These are phyloP conservation scores for Eucalyptus regnans DNA, from an alignment of 345 rosid genomes.

Conservation along the genomic window DNA sequence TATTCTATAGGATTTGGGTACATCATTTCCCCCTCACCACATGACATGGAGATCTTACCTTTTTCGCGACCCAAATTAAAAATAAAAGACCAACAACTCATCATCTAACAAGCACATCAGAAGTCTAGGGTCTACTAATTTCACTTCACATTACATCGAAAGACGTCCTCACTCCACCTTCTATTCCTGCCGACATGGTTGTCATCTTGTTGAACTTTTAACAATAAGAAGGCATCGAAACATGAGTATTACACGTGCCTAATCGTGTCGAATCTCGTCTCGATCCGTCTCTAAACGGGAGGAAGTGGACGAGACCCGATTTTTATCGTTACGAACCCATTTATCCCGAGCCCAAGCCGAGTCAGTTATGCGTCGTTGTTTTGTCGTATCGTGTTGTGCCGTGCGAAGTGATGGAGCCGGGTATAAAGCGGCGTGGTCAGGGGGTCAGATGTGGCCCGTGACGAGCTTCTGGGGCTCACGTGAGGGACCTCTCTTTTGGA, in stretches of 20 bases:
- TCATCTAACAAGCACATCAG: neutral
- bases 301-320: neutral
- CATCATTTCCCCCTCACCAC: neutral
- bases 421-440: neutral
- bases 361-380: rapidly evolving
- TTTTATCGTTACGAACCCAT: neutral
- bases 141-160: neutral
- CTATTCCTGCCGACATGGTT: neutral
- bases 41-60: neutral
- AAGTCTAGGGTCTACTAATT: neutral
- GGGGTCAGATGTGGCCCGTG: neutral
- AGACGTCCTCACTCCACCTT: neutral
- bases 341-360: rapidly evolving
- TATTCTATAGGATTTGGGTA: neutral
- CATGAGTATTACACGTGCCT: neutral
- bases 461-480: neutral
- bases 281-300: neutral
- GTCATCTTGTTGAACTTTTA: neutral
- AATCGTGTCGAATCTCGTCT: neutral
- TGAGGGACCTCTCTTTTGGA: neutral
- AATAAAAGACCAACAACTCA: neutral
- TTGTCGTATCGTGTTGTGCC: rapidly evolving
- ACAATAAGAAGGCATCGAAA: neutral
- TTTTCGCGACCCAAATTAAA: neutral
- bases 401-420: rapidly evolving